phyloP scores from a whole-genome alignment of 1,139 yeast genomes.

The Kurtzmaniella quercitrusa region DNA sequence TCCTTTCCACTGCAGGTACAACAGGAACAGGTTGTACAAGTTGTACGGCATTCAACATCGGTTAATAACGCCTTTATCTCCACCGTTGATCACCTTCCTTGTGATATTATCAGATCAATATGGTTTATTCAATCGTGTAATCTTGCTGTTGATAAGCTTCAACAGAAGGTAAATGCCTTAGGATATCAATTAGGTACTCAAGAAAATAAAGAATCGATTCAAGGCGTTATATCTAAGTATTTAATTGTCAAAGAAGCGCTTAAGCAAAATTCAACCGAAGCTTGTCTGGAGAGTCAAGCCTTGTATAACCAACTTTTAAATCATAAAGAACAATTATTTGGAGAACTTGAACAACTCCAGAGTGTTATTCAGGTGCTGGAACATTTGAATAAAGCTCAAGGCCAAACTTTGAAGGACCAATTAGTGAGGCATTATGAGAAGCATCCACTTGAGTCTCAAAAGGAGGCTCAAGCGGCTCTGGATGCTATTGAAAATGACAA shows the following conservation, averaged over 20 bases:
- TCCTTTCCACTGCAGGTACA: neutral
- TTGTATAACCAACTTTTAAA: slow-evolving; percentile 31
- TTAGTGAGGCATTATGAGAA: slow-evolving; percentile 32
- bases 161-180: slow-evolving; percentile 14
- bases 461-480: slow-evolving; percentile 31
- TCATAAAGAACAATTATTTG: slow-evolving; percentile 26
- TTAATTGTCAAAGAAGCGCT: neutral
- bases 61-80: slow-evolving; percentile 39
- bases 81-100: slow-evolving; percentile 44
- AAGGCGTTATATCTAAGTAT: neutral
- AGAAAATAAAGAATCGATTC: neutral
- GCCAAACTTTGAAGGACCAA: slow-evolving; percentile 26
- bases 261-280: slow-evolving; percentile 16
- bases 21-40: slow-evolving; percentile 6
- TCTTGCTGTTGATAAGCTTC: slow-evolving; percentile 22
- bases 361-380: slow-evolving; percentile 12
- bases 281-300: slow-evolving; percentile 32
- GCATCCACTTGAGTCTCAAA: slow-evolving; percentile 36
- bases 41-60: slow-evolving; percentile 22
- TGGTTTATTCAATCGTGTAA: slow-evolving; percentile 45
- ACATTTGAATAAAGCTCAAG: neutral
- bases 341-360: slow-evolving; percentile 29
- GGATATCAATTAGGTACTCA: neutral
- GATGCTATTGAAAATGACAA: slow-evolving; percentile 10
- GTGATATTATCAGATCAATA: slow-evolving; percentile 42